Percentiles rank a stretch among this genome's conserved stretches.
Conservation (phyloP, 2,329 filamentous ascomycete species). For the Pseudogymnoascus sp. region DNA sequence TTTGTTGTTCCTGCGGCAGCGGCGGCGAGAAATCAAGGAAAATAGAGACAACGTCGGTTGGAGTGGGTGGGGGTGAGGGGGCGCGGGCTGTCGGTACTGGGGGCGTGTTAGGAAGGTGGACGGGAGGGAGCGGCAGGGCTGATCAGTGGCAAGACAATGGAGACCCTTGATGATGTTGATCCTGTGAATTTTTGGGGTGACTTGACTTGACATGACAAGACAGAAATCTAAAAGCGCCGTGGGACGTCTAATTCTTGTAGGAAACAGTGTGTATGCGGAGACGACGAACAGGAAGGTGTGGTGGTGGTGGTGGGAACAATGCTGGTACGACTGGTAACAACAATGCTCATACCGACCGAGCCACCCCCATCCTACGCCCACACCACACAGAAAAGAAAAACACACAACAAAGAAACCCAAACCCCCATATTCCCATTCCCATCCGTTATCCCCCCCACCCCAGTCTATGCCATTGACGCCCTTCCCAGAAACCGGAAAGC, state of each 20-base stretch:
- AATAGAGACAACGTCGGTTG: too few relatives aligned
- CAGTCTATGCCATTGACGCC: neutral
- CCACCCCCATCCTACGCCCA: neutral
- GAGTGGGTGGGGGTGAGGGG: too few relatives aligned
- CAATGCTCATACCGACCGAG: neutral
- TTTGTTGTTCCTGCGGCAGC: too few relatives aligned
- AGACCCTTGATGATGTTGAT: neutral
- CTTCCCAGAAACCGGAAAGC: neutral
- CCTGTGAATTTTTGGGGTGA: neutral
- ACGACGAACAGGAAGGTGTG: neutral
- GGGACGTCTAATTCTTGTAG: slow-evolving; percentile 2
- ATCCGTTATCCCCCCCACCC: neutral
- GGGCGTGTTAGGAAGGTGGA: too few relatives aligned
- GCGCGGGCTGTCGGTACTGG: too few relatives aligned
- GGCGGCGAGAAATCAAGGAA: too few relatives aligned
- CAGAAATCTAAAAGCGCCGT: neutral
- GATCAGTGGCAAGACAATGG: neutral
- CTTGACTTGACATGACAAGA: neutral
- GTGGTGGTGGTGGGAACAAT: neutral
- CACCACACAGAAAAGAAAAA: neutral
- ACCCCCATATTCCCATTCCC: neutral
- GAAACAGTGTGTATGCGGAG: neutral
- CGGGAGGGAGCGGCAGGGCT: neutral
- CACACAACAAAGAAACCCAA: neutral
- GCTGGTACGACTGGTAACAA: neutral